Base-by-base conservation (phyloP, 2,329 filamentous ascomycete genomes). In the Diplodia corticola region DNA sequence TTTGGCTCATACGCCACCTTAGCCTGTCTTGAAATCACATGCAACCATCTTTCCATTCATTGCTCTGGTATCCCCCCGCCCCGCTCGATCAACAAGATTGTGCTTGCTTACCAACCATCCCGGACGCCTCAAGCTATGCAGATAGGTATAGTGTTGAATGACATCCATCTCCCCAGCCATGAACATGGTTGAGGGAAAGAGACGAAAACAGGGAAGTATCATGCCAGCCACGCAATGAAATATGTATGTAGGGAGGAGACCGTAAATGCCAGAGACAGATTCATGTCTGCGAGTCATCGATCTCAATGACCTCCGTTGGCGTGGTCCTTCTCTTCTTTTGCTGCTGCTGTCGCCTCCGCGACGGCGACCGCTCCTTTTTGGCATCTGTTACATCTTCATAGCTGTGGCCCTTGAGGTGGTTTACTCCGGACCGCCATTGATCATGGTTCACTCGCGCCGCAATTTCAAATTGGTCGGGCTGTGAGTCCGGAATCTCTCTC, bases 231-330 rank as follows among this genome's bases (percentile, higher is more conserved):
- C 30, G 24, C 24, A 53, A 53, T 12, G 10, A 10, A 9, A 35
- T 2, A 22, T 35, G 17, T 35, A 6, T 20, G 13, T 0, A 35
- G 9, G 3, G 5, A 20, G 28, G 17, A 35, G 7, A 13, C 26
- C 17, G 17, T 4, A 22, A 28, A 44, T 17, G 13, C 30, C 22
- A 26, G 4, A 5, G 7, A 10, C 22, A 37, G 6, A 6, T 40
- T 57, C 55, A 61, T 20, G 37, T 26, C 28, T 35, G 57, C 12
- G 57, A 49, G 30, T 35, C 57, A 46, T 61, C 57, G 3, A 61
- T 15, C 17, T 61, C 57, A 12, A 61, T 61, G 57, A 61, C n/a
- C 20, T 61, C 57, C 20, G 7, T 24, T 9, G 17, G 13, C 7
- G 28, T 48, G n/a, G 30, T 13, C 55, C n/a, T 48, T 20, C 20